Base-by-base conservation (phyloP, 441 rosid species). In the Melastoma candidum region DNA sequence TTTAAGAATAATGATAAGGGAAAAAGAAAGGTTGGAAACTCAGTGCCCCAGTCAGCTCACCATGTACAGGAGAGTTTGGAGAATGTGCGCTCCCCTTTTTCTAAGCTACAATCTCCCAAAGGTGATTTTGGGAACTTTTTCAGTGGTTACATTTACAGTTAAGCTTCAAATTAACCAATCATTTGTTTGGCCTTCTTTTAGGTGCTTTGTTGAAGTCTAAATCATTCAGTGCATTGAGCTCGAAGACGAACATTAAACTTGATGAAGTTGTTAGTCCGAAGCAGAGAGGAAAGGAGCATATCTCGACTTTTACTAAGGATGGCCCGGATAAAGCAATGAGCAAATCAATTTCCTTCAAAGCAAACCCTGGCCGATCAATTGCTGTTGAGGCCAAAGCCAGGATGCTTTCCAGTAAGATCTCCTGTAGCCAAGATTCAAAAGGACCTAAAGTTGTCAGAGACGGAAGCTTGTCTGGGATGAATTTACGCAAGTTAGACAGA, bases 281-380 rank as follows among this genome's bases (percentile, higher is more conserved):
- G 73, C 81, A 63, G 60, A 94, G 71, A 74, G 70, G 68, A 46
- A 79, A 78, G 71, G 83, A 76, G 51, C 63, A 58, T 66, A 41
- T 66, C 26, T 64, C 79, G 46, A 46, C 60, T 68, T 83, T 82
- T 66, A 14, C 56, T 54, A 87, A 75, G 74, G 95, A 77, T 49
- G 85, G 78, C 26, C 29, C 66, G 65, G 11, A 56, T 68, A 82
- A 82, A 73, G 60, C 67, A 64, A 68, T 85, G 53, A 74, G 80
- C 69, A 95, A 82, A 71, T 81, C 93, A 4, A 65, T 73, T 74
- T 84, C 97, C 63, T 90, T 85, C 66, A 84, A 78, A 77, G 49
- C 73, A 56, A 82, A 68, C 58, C 46, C 75, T 25, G 78, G 79
- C 14, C 74, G 68, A 51, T 60, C 79, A 55, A 70, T 58, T 72